phyloP scores from a whole-genome alignment of 1,284 basidiomycete species.

The Agaricales sp. region DNA sequence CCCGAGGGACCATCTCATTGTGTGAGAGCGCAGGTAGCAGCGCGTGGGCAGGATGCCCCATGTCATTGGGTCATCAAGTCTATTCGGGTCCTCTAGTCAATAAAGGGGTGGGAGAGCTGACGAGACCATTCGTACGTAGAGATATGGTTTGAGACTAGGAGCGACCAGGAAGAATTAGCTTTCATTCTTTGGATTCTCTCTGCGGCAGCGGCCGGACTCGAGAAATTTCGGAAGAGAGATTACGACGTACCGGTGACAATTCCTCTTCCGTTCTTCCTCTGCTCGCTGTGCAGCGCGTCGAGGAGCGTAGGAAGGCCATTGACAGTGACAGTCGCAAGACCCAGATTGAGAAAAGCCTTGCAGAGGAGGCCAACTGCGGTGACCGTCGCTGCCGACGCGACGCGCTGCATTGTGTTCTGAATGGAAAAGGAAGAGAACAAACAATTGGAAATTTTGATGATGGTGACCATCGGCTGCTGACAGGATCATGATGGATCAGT shows the following conservation, averaged over 20 bases:
- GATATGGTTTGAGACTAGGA: conserved; percentile 82
- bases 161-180: conserved; percentile 9
- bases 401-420: conserved; percentile 7
- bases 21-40: conserved; percentile 48
- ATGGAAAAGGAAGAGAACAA: conserved; percentile 11
- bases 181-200: too few species aligned
- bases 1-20: conserved; percentile 78
- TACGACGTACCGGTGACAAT: conserved; percentile 63
- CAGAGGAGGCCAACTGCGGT: conserved; percentile 57
- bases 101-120: conserved; percentile 8
- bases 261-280: conserved; percentile 45
- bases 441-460: conserved; percentile 2
- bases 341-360: conserved; percentile 66
- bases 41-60: conserved; percentile 74
- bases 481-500: neutral
- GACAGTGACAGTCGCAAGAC: conserved; percentile 57
- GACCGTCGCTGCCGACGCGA: conserved; percentile 44
- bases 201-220: too few species aligned
- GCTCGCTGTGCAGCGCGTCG: conserved; percentile 45
- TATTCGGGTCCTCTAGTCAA: conserved; percentile 18
- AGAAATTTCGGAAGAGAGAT: conserved; percentile 4
- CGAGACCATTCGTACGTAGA: conserved; percentile 57
- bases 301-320: conserved; percentile 58
- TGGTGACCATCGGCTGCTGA: conserved; percentile 1
- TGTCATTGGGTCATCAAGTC: conserved; percentile 68